These are phyloP conservation scores for Triticum dicoccoides DNA, from an alignment of 176 grass and related monocot species.

Conservation along the genomic window DNA sequence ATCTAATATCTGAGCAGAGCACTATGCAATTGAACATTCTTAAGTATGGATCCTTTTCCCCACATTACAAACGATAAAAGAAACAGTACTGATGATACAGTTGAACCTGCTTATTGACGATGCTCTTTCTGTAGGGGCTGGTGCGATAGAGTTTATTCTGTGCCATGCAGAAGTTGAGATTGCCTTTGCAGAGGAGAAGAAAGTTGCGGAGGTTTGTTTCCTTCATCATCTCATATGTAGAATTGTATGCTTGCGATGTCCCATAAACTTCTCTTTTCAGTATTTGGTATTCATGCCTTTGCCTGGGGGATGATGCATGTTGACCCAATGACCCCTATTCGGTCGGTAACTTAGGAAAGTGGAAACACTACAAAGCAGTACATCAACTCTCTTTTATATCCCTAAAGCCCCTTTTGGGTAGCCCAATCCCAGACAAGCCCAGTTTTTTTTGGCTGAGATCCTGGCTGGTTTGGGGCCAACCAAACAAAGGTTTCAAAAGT, in stretches of 20 bases:
- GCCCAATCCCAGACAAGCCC: not conserved
- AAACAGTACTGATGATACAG: not conserved
- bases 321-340: not conserved
- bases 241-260: constrained; percentile 28
- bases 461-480: not conserved
- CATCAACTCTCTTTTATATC: constrained; percentile 9
- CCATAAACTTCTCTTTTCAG: not conserved
- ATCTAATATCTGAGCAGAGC: constrained; percentile 15
- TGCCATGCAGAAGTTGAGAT: constrained; percentile 89
- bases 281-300: constrained; percentile 11
- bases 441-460: not conserved
- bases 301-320: not conserved
- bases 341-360: not conserved
- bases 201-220: constrained; percentile 56
- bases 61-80: not conserved
- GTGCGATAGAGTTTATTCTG: constrained; percentile 86
- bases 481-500: not conserved
- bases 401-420: not conserved
- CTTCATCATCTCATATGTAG: not conserved
- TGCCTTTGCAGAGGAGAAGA: constrained; percentile 80
- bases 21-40: not conserved
- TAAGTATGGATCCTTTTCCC: not conserved
- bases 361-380: not conserved
- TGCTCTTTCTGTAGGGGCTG: constrained; percentile 56
- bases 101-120: constrained; percentile 15